Percentiles rank a stretch among this genome's conserved stretches.
These are phyloP conservation scores for Linum usitatissimum DNA, from an alignment of 345 rosid species.

Conservation along the genomic window DNA sequence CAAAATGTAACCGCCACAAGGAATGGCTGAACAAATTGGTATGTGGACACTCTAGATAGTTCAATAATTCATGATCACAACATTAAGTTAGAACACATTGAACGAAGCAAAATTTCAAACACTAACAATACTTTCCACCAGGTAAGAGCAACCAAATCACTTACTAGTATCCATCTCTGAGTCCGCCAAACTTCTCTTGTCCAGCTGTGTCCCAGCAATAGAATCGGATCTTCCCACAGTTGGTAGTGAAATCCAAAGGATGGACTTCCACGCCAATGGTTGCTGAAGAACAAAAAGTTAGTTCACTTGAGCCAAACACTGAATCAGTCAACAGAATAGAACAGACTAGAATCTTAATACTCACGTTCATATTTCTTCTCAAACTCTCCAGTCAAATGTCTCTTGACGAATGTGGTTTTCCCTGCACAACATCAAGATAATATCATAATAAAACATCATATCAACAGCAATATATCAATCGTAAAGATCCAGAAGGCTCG, in stretches of 20 bases:
- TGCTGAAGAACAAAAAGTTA: background rate
- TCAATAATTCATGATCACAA: too few relatives aligned
- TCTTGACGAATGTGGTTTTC: conserved; percentile 3
- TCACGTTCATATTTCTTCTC: conserved; percentile 28
- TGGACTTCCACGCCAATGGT: conserved; percentile 6
- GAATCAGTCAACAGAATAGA: background rate
- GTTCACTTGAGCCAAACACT: background rate
- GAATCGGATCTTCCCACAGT: conserved; percentile 5
- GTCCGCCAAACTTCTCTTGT: conserved; percentile 3
- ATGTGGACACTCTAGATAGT: too few relatives aligned
- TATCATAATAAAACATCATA: too few relatives aligned
- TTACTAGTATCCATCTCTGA: conserved; percentile 8
- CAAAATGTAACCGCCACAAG: too few relatives aligned
- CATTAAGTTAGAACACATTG: too few relatives aligned
- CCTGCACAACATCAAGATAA: background rate
- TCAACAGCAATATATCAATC: too few relatives aligned
- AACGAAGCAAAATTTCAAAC: background rate
- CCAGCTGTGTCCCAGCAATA: conserved; percentile 8
- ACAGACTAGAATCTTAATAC: background rate
- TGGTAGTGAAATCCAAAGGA: conserved; percentile 2
- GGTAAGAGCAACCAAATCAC: background rate
- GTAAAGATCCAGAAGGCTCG: background rate
- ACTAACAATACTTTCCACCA: too few relatives aligned
- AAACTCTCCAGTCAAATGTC: conserved; percentile 3
- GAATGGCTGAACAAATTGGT: too few relatives aligned